Evolutionary conservation across 495 filamentous ascomycete species (phyloP).

Genomic region (Annulohypoxylon moriforme): DNA sequence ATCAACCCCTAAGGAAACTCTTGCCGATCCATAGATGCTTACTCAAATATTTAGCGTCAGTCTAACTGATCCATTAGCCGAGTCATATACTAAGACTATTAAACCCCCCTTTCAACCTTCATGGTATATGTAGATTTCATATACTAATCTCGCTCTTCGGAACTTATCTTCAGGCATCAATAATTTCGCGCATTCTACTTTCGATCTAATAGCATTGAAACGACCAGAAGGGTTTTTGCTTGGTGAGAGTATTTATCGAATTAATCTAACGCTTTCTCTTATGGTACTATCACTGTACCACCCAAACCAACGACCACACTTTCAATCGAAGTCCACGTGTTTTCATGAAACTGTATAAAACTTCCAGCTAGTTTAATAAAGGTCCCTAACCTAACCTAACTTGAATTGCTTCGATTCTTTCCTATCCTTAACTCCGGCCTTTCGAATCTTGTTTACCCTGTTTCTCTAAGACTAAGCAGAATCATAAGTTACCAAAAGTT

Average conservation of each 20-base stretch:
- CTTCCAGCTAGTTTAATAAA: slow-evolving; percentile 1
- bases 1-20: background rate
- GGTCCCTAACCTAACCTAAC: background rate
- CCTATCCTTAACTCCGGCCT: slow-evolving; percentile 22
- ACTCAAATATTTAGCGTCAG: background rate
- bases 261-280: slow-evolving; percentile 4
- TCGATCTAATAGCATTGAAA: background rate
- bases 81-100: background rate
- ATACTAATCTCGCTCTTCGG: background rate
- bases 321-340: background rate
- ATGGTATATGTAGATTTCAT: too few relatives aligned
- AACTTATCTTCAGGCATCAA: background rate
- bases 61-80: background rate
- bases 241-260: background rate
- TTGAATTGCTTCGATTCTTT: slow-evolving; percentile 23
- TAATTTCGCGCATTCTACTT: background rate
- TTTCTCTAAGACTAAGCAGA: slow-evolving; percentile 1
- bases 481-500: slow-evolving; percentile 7
- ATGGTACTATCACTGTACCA: slow-evolving; percentile 2
- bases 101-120: background rate
- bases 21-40: background rate
- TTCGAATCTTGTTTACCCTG: slow-evolving; percentile 12
- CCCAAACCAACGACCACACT: background rate
- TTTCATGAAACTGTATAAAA: slow-evolving; percentile 18
- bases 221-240: background rate